A percentile compares a stretch with the other conserved stretches of the same genome.
Evolutionary conservation across 495 filamentous ascomycete species (phyloP).

Genomic region (Aspergillus incahuasiensis): DNA sequence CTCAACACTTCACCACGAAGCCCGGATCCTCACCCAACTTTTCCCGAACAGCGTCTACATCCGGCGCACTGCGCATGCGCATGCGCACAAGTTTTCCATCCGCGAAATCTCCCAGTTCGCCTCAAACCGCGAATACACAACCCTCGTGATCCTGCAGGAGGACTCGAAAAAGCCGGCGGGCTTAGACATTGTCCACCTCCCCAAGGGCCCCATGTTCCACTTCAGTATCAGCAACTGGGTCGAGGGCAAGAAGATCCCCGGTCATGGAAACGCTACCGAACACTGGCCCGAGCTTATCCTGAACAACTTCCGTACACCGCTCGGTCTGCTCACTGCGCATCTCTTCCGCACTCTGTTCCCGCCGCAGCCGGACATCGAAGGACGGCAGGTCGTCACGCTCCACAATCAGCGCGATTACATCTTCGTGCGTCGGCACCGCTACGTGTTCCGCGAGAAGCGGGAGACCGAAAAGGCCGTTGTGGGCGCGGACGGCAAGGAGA

Average conservation of each 20-base stretch:
- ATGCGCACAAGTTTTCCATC: slow-evolving; percentile 80
- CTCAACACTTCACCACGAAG: slow-evolving; percentile 78
- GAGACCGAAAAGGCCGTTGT: slow-evolving; percentile 81
- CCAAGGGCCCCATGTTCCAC: slow-evolving; percentile 81
- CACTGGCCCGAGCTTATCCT: slow-evolving; percentile 92
- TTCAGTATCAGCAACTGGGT: slow-evolving; percentile 82
- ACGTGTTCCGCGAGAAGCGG: slow-evolving; percentile 84
- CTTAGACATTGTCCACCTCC: slow-evolving; percentile 76
- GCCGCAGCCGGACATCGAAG: slow-evolving; percentile 70
- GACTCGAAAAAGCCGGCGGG: slow-evolving; percentile 75
- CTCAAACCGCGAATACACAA: slow-evolving; percentile 69
- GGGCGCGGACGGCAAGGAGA: slow-evolving; percentile 80
- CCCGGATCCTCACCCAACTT: slow-evolving; percentile 65
- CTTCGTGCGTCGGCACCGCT: slow-evolving; percentile 84
- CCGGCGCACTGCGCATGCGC: slow-evolving; percentile 71
- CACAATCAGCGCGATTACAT: slow-evolving; percentile 98
- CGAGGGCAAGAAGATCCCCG: slow-evolving; percentile 75
- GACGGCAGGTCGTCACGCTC: slow-evolving; percentile 82
- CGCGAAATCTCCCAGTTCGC: slow-evolving; percentile 88
- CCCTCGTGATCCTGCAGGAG: slow-evolving; percentile 76
- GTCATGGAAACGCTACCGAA: slow-evolving; percentile 82
- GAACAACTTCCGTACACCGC: slow-evolving; percentile 90
- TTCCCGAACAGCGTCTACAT: slow-evolving; percentile 90
- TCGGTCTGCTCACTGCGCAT: slow-evolving; percentile 84
- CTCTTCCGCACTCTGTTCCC: slow-evolving; percentile 83